Base-by-base conservation (phyloP, 2,329 filamentous ascomycete species). In the Fusarium buxicola region DNA sequence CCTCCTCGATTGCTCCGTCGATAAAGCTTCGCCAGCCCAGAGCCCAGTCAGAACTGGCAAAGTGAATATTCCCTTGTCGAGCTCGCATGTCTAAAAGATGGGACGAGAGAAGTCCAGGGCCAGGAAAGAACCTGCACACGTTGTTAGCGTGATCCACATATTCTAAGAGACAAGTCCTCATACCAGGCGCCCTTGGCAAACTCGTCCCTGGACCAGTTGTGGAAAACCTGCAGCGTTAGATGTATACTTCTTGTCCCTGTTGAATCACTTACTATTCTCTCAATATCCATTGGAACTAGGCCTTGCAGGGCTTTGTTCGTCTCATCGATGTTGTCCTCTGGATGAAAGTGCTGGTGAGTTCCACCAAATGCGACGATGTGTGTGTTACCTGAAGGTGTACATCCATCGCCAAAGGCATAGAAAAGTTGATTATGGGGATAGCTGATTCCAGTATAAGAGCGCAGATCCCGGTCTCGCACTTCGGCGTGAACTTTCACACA, bases 1-100 rank as follows among this genome's bases (percentile, higher is more conserved):
- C 80, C 30, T 80, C 78, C 46, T 82, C 78, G 36, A 83, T 82
- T 0, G 81, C 81, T 1, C 81, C 81, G 58, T 84, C 81, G 11
- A 82, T 81, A 34, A 82, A 82, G 18, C 80, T 78, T 1, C 81
- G 72, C 81, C 81, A 83, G 0, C 80, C 80, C 8, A 79, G 61
- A 2, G 80, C 81, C 80, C 81, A 83, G 41, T 83, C 81, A 0
- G 80, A 78, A 48, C 75, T 80, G 0, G 80, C 80, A 72, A 83
- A 83, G 5, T 80, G 59, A 5, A 82, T 65, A 31, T 80, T 80
- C 0, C 78, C 80, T 34, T 81, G 78, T 2, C 74, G 70, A 1
- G 69, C 71, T 32, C 79, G 66, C 63, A 83, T 72, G n/a, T 75
- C 75, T 0, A 76, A 71, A 0, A 82, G 68, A 49, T 81, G 76